These are phyloP conservation scores for Mycena alexandri DNA, from an alignment of 768 basidiomycete species.

Conservation along the genomic window DNA sequence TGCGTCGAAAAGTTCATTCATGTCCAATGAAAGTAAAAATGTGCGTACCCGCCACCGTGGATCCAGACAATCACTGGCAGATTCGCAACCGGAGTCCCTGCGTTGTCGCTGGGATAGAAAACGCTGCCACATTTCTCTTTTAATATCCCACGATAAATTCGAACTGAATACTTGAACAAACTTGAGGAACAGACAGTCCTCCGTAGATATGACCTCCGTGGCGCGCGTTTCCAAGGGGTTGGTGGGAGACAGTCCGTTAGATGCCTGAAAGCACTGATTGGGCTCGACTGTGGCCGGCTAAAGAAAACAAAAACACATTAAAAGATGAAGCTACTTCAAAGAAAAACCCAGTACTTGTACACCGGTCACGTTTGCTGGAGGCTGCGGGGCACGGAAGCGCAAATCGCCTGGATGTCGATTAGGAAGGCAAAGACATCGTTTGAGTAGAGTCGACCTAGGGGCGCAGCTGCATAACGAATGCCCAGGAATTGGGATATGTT, in stretches of 20 bases:
- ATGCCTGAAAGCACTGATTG: constrained; percentile 22
- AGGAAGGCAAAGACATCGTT: neutral
- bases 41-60: constrained; percentile 39
- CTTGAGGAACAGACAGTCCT: constrained; percentile 52
- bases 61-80: constrained; percentile 42
- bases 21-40: too few species aligned
- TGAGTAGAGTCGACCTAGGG: constrained; percentile 24
- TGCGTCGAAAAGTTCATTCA: constrained; percentile 40
- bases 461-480: constrained; percentile 50
- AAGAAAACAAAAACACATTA: too few species aligned
- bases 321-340: too few species aligned
- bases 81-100: constrained; percentile 13
- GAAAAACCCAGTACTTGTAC: neutral
- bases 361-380: constrained; percentile 16
- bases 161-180: constrained; percentile 16
- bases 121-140: constrained; percentile 20
- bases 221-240: constrained; percentile 23
- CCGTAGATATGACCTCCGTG: constrained; percentile 28
- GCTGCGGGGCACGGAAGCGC: constrained; percentile 39
- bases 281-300: constrained; percentile 4
- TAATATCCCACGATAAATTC: too few species aligned
- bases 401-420: constrained; percentile 30
- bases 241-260: constrained; percentile 6
- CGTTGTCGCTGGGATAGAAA: constrained; percentile 1
- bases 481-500: constrained; percentile 40